Evolutionary conservation across 352 stramenopile genomes (phyloP), one percentile per base, ranked within the genome.

Genomic region (Phytophthora podocarpi): DNA sequence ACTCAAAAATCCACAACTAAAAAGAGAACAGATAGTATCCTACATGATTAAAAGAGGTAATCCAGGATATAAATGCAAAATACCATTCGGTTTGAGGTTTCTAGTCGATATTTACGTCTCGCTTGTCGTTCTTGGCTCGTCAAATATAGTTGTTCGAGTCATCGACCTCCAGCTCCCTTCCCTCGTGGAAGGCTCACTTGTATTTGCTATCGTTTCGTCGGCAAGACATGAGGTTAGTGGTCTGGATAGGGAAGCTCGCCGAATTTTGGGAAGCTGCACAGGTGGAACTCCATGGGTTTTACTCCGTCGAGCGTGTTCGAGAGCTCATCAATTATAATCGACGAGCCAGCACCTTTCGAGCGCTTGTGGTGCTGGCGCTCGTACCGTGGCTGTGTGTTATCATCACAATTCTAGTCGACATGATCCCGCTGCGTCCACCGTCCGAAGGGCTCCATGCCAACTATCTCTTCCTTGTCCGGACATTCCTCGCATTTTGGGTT

Each of bases 261-360:
- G 30, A 39, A 13, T 28, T 57, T 37, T 64, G 48, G 55, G 39
- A 52, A 26, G 49, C 34, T 8, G 28, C 49, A 10, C 62, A 66
- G 18, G 47, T 70, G 3, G 55, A 61, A 23, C 62, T 70, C 10
- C 41, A 66, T 36, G 62, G 62, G 0, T 45, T 34, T n/a, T 66
- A 74, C 34, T 70, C 66, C 0, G 31, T 51, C 12, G 36, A 70
- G 18, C 60, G 60, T 2, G 43, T 74, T 6, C 24, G 35, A 18
- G 39, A 52, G 1, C 20, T 61, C 13, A 30, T 58, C 13, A 16
- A 28, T 7, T 66, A 66, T 54, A 57, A 20, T 20, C 4, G 35
- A 21, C 20, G 15, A 23, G 24, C 32, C 11, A 63, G 48, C 39
- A 40, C 36, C 4, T 28, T 26, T 16, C 59, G 32, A 15, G 34